Evolutionary conservation across 2,329 filamentous ascomycete species (phyloP).

Genomic region (Juglanconis juglandina): DNA sequence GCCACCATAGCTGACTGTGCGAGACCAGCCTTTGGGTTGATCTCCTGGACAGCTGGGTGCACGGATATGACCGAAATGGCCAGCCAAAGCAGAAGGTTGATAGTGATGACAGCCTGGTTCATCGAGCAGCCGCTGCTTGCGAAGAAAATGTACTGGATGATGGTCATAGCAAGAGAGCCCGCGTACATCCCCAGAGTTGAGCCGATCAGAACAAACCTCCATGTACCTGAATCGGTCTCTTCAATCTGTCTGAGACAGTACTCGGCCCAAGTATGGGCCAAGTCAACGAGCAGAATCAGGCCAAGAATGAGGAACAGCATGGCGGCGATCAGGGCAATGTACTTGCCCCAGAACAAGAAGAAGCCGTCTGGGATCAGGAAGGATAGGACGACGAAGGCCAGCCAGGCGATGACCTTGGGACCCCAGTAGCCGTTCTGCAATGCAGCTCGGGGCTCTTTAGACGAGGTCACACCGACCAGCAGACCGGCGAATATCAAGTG

Average conservation of each 20-base stretch:
- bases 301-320: slow-evolving; percentile 93
- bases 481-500: slow-evolving; percentile 82
- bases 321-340: slow-evolving; percentile 80
- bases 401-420: slow-evolving; percentile 88
- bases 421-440: slow-evolving; percentile 99
- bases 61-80: slow-evolving; percentile 80
- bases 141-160: slow-evolving; percentile 97
- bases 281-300: slow-evolving; percentile 85
- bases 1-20: slow-evolving; percentile 98
- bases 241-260: slow-evolving; percentile 94
- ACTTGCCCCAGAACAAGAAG: slow-evolving; percentile 95
- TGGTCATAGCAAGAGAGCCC: slow-evolving; percentile 85
- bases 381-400: slow-evolving; percentile 80
- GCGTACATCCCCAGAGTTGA: slow-evolving; percentile 94
- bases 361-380: slow-evolving; percentile 95
- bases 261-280: slow-evolving; percentile 96
- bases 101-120: slow-evolving; percentile 94
- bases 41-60: slow-evolving; percentile 84
- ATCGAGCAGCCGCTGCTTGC: slow-evolving; percentile 77
- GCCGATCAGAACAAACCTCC: slow-evolving; percentile 84
- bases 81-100: slow-evolving; percentile 84
- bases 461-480: slow-evolving; percentile 80
- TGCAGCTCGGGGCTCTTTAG: slow-evolving; percentile 79
- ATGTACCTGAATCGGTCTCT: slow-evolving; percentile 75
- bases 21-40: slow-evolving; percentile 87